These are phyloP conservation scores for Triticum urartu DNA, from an alignment of 176 grass and related monocot species.

Conservation along the genomic window DNA sequence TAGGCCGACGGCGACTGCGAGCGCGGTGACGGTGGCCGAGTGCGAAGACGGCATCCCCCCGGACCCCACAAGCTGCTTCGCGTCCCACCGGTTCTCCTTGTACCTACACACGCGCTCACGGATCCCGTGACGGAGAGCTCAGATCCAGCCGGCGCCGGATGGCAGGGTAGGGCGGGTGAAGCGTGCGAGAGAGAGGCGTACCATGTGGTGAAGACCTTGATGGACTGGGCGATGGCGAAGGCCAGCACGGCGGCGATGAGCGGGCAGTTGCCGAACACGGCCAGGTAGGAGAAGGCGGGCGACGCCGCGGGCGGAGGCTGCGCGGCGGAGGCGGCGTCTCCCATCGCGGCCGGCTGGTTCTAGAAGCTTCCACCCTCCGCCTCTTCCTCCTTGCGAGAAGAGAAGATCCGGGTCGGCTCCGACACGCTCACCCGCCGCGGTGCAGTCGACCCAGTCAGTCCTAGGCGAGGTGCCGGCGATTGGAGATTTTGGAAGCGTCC, in stretches of 20 bases:
- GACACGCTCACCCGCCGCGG: not conserved
- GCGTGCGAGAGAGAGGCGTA: constrained; percentile 1
- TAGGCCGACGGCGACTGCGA: constrained; percentile 62
- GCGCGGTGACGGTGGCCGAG: constrained; percentile 78
- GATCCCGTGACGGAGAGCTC: constrained; percentile 30
- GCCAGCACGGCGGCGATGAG: constrained; percentile 65
- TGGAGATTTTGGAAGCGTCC: not conserved
- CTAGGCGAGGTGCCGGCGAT: not conserved
- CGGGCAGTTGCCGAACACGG: constrained; percentile 64
- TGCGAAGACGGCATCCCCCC: constrained; percentile 91
- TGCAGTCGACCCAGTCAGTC: not conserved
- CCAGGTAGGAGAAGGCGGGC: constrained; percentile 64
- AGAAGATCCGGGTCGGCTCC: not conserved
- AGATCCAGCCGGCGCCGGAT: constrained; percentile 17
- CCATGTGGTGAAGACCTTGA: constrained; percentile 93
- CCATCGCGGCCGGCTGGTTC: constrained; percentile 24
- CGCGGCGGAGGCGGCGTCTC: not conserved
- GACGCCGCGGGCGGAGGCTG: constrained; percentile 20
- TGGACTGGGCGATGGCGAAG: constrained; percentile 73
- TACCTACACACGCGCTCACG: constrained; percentile 42
- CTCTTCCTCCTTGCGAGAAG: constrained; percentile 7
- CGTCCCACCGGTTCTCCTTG: constrained; percentile 92
- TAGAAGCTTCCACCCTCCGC: not conserved
- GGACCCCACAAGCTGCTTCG: constrained; percentile 78
- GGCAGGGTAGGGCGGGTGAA: not conserved